Percentiles rank a stretch among this genome's conserved stretches.
Evolutionary conservation across 2,329 filamentous ascomycete species (phyloP).

Genomic region (Gaeumannomyces tritici): DNA sequence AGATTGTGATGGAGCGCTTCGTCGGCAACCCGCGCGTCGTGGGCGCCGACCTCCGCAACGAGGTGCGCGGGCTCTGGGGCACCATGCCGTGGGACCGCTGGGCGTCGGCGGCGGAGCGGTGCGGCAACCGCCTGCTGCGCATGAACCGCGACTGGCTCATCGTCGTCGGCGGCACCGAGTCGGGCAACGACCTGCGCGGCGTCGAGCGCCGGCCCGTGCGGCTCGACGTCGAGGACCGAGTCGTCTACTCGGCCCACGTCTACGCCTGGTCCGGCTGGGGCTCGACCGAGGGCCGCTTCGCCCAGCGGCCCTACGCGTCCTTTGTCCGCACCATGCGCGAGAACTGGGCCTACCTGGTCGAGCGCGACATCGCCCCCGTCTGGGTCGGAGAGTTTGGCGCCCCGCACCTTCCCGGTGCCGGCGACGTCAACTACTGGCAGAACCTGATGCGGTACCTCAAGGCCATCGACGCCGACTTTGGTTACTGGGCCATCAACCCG

Average conservation of each 20-base stretch:
- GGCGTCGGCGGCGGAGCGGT: slow-evolving; percentile 54
- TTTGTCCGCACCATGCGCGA: slow-evolving; percentile 52
- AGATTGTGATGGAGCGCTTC: slow-evolving; percentile 51
- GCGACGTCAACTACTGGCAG: slow-evolving; percentile 56
- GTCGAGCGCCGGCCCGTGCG: slow-evolving; percentile 44
- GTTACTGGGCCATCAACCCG: slow-evolving; percentile 62
- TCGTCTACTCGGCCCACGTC: slow-evolving; percentile 61
- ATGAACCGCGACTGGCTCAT: slow-evolving; percentile 57
- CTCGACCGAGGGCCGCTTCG: slow-evolving; percentile 47
- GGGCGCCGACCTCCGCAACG: slow-evolving; percentile 58
- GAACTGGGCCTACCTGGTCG: slow-evolving; percentile 58
- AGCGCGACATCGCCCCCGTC: slow-evolving; percentile 46
- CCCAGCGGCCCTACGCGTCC: slow-evolving; percentile 49
- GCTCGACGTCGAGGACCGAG: slow-evolving; percentile 41
- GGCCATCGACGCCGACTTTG: slow-evolving; percentile 52
- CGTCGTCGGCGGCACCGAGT: slow-evolving; percentile 58
- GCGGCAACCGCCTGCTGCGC: slow-evolving; percentile 48
- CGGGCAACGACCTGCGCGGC: slow-evolving; percentile 54
- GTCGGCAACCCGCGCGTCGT: slow-evolving; percentile 51
- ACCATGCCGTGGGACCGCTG: slow-evolving; percentile 58
- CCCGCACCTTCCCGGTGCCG: slow-evolving; percentile 38
- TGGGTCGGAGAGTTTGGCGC: slow-evolving; percentile 62
- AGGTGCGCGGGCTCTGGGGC: slow-evolving; percentile 59
- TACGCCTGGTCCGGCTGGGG: slow-evolving; percentile 66
- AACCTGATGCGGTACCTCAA: slow-evolving; percentile 52